Evolutionary conservation across 2,329 filamentous ascomycete species (phyloP).

Genomic region (Acrodontium crateriforme): DNA sequence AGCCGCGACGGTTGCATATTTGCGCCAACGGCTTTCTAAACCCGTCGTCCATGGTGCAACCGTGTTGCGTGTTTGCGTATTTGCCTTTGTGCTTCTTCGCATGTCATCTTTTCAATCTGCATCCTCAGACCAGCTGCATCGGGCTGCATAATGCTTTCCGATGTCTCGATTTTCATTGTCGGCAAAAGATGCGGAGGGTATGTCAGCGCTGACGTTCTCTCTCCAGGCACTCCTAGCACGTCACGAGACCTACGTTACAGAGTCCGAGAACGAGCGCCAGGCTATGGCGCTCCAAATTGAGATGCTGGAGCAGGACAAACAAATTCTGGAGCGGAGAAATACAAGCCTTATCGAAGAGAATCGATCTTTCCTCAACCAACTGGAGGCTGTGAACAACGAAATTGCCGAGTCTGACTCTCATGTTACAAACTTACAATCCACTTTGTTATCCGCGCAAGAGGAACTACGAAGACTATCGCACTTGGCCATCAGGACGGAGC

Average conservation of each 20-base stretch:
- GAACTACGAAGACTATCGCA: constrained; percentile 61
- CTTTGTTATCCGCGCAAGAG: constrained; percentile 62
- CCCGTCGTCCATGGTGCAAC: constrained; percentile 2
- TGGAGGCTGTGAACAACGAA: constrained; percentile 71
- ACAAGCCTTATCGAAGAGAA: constrained; percentile 72
- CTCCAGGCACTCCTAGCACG: constrained; percentile 78
- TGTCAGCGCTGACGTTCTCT: constrained; percentile 53
- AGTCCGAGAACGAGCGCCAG: constrained; percentile 72
- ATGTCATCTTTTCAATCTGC: not conserved
- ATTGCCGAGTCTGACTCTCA: constrained; percentile 67
- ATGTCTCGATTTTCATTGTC: constrained; percentile 4
- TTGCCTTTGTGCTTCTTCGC: not conserved
- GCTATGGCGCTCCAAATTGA: constrained; percentile 61
- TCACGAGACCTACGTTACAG: constrained; percentile 88
- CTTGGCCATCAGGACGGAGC: constrained; percentile 59
- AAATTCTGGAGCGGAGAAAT: constrained; percentile 58
- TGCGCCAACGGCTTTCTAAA: no score
- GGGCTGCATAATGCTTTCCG: constrained; percentile 3
- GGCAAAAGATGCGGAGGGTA: constrained; percentile 11
- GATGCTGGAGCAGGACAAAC: constrained; percentile 59
- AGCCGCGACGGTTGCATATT: no score
- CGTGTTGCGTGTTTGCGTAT: constrained; percentile 1
- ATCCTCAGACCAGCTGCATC: constrained; percentile 1
- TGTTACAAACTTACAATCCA: constrained; percentile 62
- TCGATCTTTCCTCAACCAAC: constrained; percentile 61